Evolutionary conservation across 2,329 filamentous ascomycete genomes (phyloP).

Genomic region (Aphanocladium album): DNA sequence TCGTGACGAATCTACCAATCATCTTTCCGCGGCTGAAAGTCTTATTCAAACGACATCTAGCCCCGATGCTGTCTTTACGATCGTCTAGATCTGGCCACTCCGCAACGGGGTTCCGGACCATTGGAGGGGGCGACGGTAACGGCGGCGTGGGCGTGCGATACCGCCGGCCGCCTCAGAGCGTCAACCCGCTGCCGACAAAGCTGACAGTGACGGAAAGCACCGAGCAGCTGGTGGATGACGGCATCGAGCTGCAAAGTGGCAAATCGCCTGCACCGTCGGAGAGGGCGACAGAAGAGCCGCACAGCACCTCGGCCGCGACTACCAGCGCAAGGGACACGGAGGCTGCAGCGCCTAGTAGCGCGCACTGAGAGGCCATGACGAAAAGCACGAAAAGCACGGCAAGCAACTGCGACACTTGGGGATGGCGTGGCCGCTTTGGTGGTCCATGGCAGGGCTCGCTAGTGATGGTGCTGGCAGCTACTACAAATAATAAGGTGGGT

Average conservation of each 20-base stretch:
- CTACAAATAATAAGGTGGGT: background rate
- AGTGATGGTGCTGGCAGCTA: background rate
- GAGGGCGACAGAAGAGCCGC: background rate
- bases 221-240: constrained; percentile 5
- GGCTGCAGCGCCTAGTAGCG: background rate
- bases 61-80: constrained; percentile 16
- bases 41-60: constrained; percentile 21
- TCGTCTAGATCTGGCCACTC: constrained; percentile 15
- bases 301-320: background rate
- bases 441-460: background rate
- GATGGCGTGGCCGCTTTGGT: no score
- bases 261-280: background rate
- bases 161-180: background rate
- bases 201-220: constrained; percentile 7
- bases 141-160: background rate
- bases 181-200: constrained; percentile 10
- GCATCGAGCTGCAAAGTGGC: constrained; percentile 5
- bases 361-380: background rate
- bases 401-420: no score
- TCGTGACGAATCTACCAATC: constrained; percentile 33
- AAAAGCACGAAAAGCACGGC: no score
- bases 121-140: constrained; percentile 9
- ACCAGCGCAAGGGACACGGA: constrained; percentile 1
- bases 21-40: constrained; percentile 23
- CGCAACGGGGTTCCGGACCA: constrained; percentile 10